Percentiles rank a stretch among this genome's conserved stretches.
phyloP scores from a whole-genome alignment of 495 filamentous ascomycete genomes.

The Penicillium manginii region DNA sequence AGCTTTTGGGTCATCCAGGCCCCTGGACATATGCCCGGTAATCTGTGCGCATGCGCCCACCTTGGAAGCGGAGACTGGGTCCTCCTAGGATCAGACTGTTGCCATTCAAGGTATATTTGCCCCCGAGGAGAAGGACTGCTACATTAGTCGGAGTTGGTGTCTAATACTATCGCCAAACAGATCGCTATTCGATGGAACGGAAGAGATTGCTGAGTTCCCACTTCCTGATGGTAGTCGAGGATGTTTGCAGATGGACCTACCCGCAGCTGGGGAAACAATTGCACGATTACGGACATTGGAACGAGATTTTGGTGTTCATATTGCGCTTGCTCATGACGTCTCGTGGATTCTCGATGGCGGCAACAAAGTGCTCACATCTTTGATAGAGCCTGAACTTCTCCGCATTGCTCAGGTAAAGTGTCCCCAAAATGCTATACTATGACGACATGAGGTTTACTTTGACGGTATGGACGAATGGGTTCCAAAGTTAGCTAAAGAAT shows the following conservation, averaged over 20 bases:
- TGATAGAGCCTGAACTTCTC: not conserved
- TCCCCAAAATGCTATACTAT: too few relatives aligned
- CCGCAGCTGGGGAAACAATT: not conserved
- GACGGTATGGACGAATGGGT: not conserved
- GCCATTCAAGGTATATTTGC: conserved; percentile 5
- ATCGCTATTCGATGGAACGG: not conserved
- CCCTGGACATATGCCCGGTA: conserved; percentile 34
- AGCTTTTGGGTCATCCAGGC: conserved; percentile 39
- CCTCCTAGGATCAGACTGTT: conserved; percentile 6
- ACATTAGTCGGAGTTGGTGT: not conserved
- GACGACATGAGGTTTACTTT: too few relatives aligned
- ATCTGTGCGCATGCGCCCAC: conserved; percentile 22
- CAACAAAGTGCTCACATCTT: not conserved
- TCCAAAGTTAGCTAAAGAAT: too few relatives aligned
- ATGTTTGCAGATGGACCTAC: too few relatives aligned
- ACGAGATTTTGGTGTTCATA: not conserved
- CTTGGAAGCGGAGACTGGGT: conserved; percentile 8
- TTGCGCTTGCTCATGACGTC: conserved; percentile 3
- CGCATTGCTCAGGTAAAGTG: too few relatives aligned
- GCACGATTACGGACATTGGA: not conserved
- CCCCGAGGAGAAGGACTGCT: too few relatives aligned
- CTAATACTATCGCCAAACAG: not conserved
- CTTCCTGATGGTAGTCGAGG: not conserved
- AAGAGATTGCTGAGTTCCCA: not conserved
- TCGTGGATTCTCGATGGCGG: not conserved